A percentile compares a stretch with the other conserved stretches of the same genome.
These are phyloP conservation scores for Miamiensis avidus DNA, from an alignment of 169 alveolate genomes.

Conservation along the genomic window DNA sequence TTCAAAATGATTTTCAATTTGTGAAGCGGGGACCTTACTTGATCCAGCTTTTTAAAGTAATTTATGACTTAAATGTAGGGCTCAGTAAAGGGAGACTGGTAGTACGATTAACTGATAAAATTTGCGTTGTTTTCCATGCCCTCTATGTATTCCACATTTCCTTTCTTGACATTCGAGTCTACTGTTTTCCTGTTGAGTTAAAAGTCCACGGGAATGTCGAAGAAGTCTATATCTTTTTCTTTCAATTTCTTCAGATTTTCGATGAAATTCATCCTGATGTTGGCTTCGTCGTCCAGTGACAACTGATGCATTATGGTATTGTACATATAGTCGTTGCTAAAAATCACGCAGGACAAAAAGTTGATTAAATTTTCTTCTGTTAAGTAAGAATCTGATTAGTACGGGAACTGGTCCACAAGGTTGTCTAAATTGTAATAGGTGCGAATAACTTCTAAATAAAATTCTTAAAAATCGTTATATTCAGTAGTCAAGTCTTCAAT, in stretches of 20 bases:
- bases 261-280: too few species aligned
- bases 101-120: background rate
- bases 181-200: background rate
- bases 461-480: background rate
- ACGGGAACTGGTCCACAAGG: background rate
- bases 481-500: background rate
- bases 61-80: background rate
- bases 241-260: too few species aligned
- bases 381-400: background rate
- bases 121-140: background rate
- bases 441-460: background rate
- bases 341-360: background rate
- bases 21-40: background rate
- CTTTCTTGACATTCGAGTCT: background rate
- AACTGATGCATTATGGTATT: background rate
- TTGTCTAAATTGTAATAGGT: too few species aligned
- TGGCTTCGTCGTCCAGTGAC: background rate
- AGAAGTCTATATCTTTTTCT: background rate
- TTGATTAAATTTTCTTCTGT: background rate
- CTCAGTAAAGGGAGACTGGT: background rate
- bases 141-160: background rate
- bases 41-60: background rate
- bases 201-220: background rate
- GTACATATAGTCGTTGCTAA: background rate
- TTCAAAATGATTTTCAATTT: too few species aligned